Percentiles rank a stretch among this genome's conserved stretches.
phyloP scores from a whole-genome alignment of 345 rosid species.

The Eutrema heterophyllum region DNA sequence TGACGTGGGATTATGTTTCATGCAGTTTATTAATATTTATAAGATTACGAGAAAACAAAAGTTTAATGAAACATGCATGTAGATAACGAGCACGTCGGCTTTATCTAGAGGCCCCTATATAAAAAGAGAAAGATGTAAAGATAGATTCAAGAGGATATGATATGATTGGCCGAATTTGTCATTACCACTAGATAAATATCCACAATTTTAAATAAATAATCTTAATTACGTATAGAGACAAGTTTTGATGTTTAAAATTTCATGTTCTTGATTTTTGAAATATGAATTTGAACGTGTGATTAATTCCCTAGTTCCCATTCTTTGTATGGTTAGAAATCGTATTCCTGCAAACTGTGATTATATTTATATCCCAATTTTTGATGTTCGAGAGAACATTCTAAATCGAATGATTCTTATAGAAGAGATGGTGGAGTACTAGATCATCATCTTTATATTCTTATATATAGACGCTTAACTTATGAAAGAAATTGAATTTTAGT shows the following conservation, averaged over 20 bases:
- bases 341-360: neutral
- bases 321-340: too few species aligned
- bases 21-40: conserved; percentile 5
- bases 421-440: neutral
- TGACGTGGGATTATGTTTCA: conserved; percentile 25
- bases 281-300: neutral
- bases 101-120: conserved; percentile 25
- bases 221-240: neutral
- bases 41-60: neutral
- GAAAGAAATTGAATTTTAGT: neutral
- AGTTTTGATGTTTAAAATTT: neutral
- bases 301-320: too few species aligned
- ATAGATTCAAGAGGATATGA: conserved; percentile 25
- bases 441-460: neutral
- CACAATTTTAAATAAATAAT: neutral
- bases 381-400: neutral
- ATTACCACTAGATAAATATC: conserved; percentile 9
- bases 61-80: conserved; percentile 19
- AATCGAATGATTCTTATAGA: neutral
- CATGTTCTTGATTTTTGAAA: neutral
- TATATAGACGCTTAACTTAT: neutral
- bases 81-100: conserved; percentile 35
- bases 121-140: conserved; percentile 18
- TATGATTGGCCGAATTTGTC: conserved; percentile 16
- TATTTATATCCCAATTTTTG: neutral